phyloP scores from a whole-genome alignment of 495 filamentous ascomycete genomes.

The Penicillium waksmanii region DNA sequence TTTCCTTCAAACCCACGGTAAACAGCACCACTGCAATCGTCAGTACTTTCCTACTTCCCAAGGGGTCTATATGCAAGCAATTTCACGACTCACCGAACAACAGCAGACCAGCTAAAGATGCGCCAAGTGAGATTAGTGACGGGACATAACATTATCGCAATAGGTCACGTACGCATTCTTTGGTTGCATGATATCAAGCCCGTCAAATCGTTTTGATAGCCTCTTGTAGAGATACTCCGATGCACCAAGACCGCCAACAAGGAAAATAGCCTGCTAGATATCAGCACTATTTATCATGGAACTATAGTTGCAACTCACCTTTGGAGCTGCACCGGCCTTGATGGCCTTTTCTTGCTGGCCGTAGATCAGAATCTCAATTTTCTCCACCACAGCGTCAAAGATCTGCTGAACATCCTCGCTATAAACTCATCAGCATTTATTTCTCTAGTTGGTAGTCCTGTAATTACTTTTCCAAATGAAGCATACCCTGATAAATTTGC shows the following conservation, averaged over 20 bases:
- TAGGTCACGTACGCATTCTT: conserved; percentile 54
- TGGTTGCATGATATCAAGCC: conserved; percentile 61
- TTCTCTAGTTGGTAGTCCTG: not conserved
- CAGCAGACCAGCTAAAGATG: conserved; percentile 33
- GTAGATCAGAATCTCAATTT: conserved; percentile 62
- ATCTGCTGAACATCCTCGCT: conserved; percentile 51
- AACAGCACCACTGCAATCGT: conserved; percentile 49
- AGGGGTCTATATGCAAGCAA: conserved; percentile 4
- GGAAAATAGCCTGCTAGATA: conserved; percentile 55
- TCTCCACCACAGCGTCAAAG: conserved; percentile 60
- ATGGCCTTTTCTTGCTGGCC: conserved; percentile 55
- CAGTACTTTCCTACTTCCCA: conserved; percentile 53
- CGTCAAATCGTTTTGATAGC: conserved; percentile 44
- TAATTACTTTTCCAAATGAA: conserved; percentile 25
- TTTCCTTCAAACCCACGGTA: conserved; percentile 41
- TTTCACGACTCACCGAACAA: conserved; percentile 27
- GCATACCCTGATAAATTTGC: conserved; percentile 19
- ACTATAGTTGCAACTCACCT: conserved; percentile 26
- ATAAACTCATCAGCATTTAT: not conserved
- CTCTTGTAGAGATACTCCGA: conserved; percentile 66
- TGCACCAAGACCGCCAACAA: conserved; percentile 74
- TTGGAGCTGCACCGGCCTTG: conserved; percentile 2
- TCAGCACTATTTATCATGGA: no score
- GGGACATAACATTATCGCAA: not conserved
- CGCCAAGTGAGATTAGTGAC: no score